These are phyloP conservation scores for Stachybotrys chlorohalonatus DNA, from an alignment of 2,329 filamentous ascomycete genomes.

Conservation along the genomic window DNA sequence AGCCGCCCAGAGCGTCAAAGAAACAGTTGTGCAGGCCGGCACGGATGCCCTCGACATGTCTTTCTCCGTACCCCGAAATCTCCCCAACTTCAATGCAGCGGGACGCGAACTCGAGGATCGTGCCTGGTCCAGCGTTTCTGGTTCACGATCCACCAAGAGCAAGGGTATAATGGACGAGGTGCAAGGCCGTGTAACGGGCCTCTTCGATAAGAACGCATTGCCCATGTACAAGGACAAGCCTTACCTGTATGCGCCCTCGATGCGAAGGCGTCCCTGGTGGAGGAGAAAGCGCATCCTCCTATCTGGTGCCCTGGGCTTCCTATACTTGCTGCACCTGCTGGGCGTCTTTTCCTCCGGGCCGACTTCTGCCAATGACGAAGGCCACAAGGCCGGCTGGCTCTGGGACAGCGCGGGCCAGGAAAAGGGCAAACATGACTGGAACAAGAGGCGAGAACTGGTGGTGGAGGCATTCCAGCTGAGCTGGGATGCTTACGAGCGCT, in stretches of 20 bases:
- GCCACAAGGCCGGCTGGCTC: slow-evolving; percentile 40
- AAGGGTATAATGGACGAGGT: slow-evolving; percentile 40
- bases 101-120: slow-evolving; percentile 57
- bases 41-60: slow-evolving; percentile 47
- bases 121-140: slow-evolving; percentile 47
- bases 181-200: slow-evolving; percentile 51
- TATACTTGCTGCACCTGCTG: slow-evolving; percentile 61
- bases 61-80: slow-evolving; percentile 59
- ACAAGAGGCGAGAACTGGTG: slow-evolving; percentile 66
- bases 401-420: slow-evolving; percentile 47
- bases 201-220: slow-evolving; percentile 53
- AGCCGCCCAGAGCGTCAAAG: slow-evolving; percentile 32
- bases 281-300: slow-evolving; percentile 53
- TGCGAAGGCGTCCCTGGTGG: slow-evolving; percentile 50
- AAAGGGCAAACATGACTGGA: slow-evolving; percentile 57
- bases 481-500: slow-evolving; percentile 85
- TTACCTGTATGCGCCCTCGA: slow-evolving; percentile 57
- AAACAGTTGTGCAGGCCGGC: slow-evolving; percentile 39
- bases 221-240: slow-evolving; percentile 99
- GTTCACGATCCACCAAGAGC: slow-evolving; percentile 22
- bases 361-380: slow-evolving; percentile 14
- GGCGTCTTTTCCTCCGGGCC: slow-evolving; percentile 44
- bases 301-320: slow-evolving; percentile 40
- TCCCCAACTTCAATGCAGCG: slow-evolving; percentile 58
- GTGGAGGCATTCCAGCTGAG: slow-evolving; percentile 85